Base-by-base conservation (phyloP, 371 early-diverging fungal species). In the Rhizopus arrhizus region DNA sequence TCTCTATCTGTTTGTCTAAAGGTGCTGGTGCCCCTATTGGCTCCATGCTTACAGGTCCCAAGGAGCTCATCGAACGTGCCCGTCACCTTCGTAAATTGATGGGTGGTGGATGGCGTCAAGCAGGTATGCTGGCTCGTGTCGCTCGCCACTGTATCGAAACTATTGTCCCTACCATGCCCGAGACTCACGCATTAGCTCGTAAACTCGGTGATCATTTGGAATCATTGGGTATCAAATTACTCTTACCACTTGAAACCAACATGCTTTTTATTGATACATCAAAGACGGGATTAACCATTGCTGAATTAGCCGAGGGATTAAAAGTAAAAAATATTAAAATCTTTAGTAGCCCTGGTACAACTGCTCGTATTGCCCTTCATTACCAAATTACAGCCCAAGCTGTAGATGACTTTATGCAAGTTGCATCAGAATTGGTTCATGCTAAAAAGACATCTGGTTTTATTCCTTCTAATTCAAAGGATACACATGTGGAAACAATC, bases 71-170 rank as follows among this genome's bases (percentile, higher is more conserved):
- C 47, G 82, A 82, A 43, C 85, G 82, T 56, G 95, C 96, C 3
- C 77, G 89, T 12, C 93, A 93, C 62, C 85, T 92, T 59, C 82
- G 97, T 42, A 92, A 95, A 69, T 61, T 93, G 62, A 91, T 91
- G 75, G 96, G 96, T 46, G 96, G 96, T 50, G 95, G 92, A n/a
- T 92, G 92, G 95, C 81, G 94, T 31, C 95, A 95, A 67, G 89
- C 89, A 2, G 95, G 95, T 16, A 66, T 85, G 38, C 61, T 94
- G 40, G 95, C 94, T 3, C 86, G 82, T 15, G 90, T 87, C 1
- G 90, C 87, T 0, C 79, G 85, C 8, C 87, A 87, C 68, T 88
- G 91, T 16, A 85, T 91, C 45, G 79, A 85, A n/a, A 78, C 74
- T 5, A 74, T 85, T 36, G 82, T 85, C 73, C 89, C 92, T 5